Evolutionary conservation across 2,329 filamentous ascomycete genomes (phyloP), one percentile per base, ranked within the genome.

Genomic region (Arachnopeziza araneosa): DNA sequence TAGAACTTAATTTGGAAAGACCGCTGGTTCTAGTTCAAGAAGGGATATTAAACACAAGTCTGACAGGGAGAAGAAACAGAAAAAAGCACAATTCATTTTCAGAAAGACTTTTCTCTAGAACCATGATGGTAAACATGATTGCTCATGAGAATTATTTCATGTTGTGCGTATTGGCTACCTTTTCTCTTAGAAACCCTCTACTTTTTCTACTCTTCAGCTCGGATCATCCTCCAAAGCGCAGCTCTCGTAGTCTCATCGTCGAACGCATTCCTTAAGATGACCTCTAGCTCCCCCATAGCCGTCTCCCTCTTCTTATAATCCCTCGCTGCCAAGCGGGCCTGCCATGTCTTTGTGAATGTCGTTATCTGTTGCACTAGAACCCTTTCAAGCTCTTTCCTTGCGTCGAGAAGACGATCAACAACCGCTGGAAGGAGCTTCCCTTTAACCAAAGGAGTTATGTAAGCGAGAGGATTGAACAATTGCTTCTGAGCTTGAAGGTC

Each of bases 361-460:
- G 82, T 84, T 57, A 88, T 88, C 54, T 80, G 83, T 70, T 85
- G 82, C 56, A 85, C 76, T 24, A 88, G 73, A 61, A 86, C 72
- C 66, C 85, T 84, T 64, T 88, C 85, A 58, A 88, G 72, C 70
- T 86, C 84, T 72, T 87, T 85, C 63, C 82, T 83, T 67, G 85
- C 85, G 66, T 87, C 84, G 60, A 86, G 73, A 12, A 71, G 50
- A 30, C 68, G 70, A 58, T 76, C 78, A 1, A 79, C 76, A 10
- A 71, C 71, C 32, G 69, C 69, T 12, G 70, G 73, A 36, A 68
- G 64, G 21, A 78, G 32, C 66, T 70, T 54, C 60, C 72, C 63
- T 72, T 72, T 59, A 68, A 75, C 52, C 73, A 80, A 77, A 77
- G 84, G 50, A 7, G 65, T 71, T 24, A 72, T 71, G 55, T 73